Evolutionary conservation across 1,139 yeast genomes (phyloP), one percentile per base, ranked within the genome.

Genomic region (Pichia sp.): DNA sequence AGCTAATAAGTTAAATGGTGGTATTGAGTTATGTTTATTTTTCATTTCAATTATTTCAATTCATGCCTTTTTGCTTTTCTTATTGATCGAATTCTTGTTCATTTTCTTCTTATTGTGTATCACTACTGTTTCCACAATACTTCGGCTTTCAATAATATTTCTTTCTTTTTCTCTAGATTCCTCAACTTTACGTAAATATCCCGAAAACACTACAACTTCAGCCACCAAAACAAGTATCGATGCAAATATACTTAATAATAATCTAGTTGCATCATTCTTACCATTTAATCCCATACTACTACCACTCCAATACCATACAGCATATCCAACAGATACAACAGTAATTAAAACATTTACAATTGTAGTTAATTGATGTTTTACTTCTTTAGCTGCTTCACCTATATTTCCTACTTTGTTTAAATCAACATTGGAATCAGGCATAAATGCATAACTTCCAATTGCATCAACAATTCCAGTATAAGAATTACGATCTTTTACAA

Each of bases 241-340:
- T 50, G 82, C 82, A 56, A 84, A 79, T 40, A 92, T 59, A 55
- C 92, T 74, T 44, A 87, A 57, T 27, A 92, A 65, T 0, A 87
- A 79, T 42, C 97, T 67, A 30, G 71, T 29, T 9, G 43, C 41
- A 27, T 32, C 23, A n/a, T 39, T 32, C 4, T 20, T 34, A 6
- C n/a, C 22, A 7, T 72, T 67, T 51, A 83, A 67, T 25, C 69
- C 65, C 51, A 68, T 65, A n/a, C 86, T 77, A 3, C 80, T 63
- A 4, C 75, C 80, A 1, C 95, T 76, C 97, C 97, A 90, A 59
- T 86, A 85, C 97, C 97, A 92, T 3, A 85, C 73, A 0, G 97
- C 97, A 64, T 81, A 85, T 0, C 80, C 84, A 4, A 87, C 97
- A 31, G 96, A 87, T 0, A 65, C 78, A 2, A 86, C 95, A 47